Base-by-base conservation (phyloP, 768 basidiomycete species). In the Lactifluus subvellereus region DNA sequence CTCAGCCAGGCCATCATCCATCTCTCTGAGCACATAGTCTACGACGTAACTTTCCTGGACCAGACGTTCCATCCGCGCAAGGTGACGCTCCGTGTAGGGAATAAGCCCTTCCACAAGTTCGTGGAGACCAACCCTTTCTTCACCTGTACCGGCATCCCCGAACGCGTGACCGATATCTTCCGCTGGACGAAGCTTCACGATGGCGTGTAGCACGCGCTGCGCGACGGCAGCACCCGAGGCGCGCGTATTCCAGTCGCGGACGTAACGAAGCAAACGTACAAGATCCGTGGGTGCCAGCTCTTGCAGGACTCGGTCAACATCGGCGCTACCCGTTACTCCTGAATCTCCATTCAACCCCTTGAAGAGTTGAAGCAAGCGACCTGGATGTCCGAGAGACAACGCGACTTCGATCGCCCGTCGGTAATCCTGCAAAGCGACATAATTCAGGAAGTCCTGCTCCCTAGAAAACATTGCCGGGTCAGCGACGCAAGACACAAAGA, bases 1-100 rank as follows among this genome's bases (percentile, higher is more conserved):
- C 37, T 78, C 76, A 5, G 73, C 69, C 42, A 76, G 70, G 22
- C 75, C 77, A 30, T 73, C 80, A 70, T 92, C 91, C 91, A 94
- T 94, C 77, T 94, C 91, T 16, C 82, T 83, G 35, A 94, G 76
- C 60, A 94, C 78, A 66, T 90, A 95, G 72, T 99, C 97, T 59
- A 99, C 84, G 66, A 97, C 86, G 70, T 94, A 98, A 72, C 93
- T 97, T 70, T 98, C 97, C 76, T 97, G 92, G 37, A 97, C 83
- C 59, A 97, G 75, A 71, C 85, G 83, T 62, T 95, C 92, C 73
- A 94, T 82, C 68, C 95, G 79, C 42, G 86, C 76, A 48, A 95
- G 82, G 76, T 99, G 97, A 56, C 97, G 82, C 72, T 96, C 93
- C 9, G 95, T 95, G 72, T 98, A 99, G 11, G 97, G 94, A 55